Evolutionary conservation across 805 yeast species (phyloP).

Genomic region (Metschnikowia picachoensis): DNA sequence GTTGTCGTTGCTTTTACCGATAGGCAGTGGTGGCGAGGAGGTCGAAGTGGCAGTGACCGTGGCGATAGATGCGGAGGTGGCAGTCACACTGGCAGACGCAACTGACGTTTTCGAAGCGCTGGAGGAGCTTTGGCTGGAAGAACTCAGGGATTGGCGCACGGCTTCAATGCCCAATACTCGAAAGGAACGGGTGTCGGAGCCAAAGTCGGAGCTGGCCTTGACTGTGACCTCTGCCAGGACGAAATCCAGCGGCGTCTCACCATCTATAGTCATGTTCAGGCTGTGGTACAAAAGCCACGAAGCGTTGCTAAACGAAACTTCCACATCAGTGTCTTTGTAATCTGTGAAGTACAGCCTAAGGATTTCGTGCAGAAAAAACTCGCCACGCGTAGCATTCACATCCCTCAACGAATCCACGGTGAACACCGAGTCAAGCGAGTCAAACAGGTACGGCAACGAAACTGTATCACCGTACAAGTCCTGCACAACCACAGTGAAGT

Average conservation of each 20-base stretch:
- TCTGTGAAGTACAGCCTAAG: slow-evolving; percentile 56
- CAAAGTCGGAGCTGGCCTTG: slow-evolving; percentile 28
- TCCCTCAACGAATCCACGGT: slow-evolving; percentile 49
- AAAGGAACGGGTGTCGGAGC: slow-evolving; percentile 39
- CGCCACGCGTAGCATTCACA: slow-evolving; percentile 66
- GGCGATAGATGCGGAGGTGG: slow-evolving; percentile 25
- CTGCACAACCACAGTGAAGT: slow-evolving; percentile 52
- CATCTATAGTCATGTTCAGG: slow-evolving; percentile 62
- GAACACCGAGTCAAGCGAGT: slow-evolving; percentile 53
- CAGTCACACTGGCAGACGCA: slow-evolving; percentile 24
- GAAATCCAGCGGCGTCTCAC: slow-evolving; percentile 48
- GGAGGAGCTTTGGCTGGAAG: slow-evolving; percentile 10
- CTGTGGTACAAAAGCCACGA: slow-evolving; percentile 66
- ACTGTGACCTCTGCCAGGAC: slow-evolving; percentile 23
- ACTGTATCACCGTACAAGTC: slow-evolving; percentile 63
- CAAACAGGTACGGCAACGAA: slow-evolving; percentile 53
- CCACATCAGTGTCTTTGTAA: slow-evolving; percentile 44
- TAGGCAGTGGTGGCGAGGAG: slow-evolving; percentile 23
- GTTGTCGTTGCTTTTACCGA: slow-evolving; percentile 15
- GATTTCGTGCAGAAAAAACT: slow-evolving; percentile 55
- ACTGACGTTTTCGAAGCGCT: slow-evolving; percentile 21
- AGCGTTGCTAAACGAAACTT: slow-evolving; percentile 38
- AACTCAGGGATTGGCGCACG: slow-evolving; percentile 13
- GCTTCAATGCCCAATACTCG: slow-evolving; percentile 46
- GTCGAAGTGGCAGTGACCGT: slow-evolving; percentile 25